These are phyloP conservation scores for Suhomyces bribrorum DNA, from an alignment of 1,139 yeast species.

Conservation along the genomic window DNA sequence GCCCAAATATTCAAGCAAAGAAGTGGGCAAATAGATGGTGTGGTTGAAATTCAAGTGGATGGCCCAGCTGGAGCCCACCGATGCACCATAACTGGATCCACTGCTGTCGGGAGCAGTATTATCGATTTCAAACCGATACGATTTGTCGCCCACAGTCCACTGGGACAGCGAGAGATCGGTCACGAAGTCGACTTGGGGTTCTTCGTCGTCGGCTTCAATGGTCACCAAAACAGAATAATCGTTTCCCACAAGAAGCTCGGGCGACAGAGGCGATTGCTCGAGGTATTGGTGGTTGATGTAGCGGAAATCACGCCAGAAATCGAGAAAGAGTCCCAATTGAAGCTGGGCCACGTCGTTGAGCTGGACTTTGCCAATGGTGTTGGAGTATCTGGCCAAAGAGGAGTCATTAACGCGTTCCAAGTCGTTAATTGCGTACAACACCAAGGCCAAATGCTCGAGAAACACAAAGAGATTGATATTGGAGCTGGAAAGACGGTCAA, in stretches of 20 bases:
- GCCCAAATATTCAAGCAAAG: conserved; percentile 36
- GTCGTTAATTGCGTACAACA: conserved; percentile 28
- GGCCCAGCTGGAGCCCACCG: conserved; percentile 15
- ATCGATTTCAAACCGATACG: conserved; percentile 16
- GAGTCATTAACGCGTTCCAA: conserved; percentile 18
- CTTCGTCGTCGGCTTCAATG: conserved; percentile 10
- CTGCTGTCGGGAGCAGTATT: conserved; percentile 8
- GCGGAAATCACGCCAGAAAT: conserved; percentile 41
- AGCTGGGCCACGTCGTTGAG: conserved; percentile 26
- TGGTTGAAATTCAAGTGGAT: conserved; percentile 26
- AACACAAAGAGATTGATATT: conserved; percentile 35
- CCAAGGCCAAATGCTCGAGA: conserved; percentile 33
- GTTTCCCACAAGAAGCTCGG: conserved; percentile 15
- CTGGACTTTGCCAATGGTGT: conserved; percentile 30
- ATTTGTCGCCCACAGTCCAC: conserved; percentile 20
- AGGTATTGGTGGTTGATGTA: conserved; percentile 27
- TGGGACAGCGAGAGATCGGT: conserved; percentile 21
- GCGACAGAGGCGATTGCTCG: not conserved
- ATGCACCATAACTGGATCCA: conserved; percentile 4
- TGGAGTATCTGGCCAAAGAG: conserved; percentile 25
- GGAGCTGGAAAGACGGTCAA: conserved; percentile 36
- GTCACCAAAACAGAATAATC: conserved; percentile 19
- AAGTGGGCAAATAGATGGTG: conserved; percentile 30
- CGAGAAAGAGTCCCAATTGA: conserved; percentile 37
- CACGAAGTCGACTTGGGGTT: conserved; percentile 19